These are phyloP conservation scores for Spergularia bocconei DNA, from an alignment of 148 eudicot genomes.

Conservation along the genomic window DNA sequence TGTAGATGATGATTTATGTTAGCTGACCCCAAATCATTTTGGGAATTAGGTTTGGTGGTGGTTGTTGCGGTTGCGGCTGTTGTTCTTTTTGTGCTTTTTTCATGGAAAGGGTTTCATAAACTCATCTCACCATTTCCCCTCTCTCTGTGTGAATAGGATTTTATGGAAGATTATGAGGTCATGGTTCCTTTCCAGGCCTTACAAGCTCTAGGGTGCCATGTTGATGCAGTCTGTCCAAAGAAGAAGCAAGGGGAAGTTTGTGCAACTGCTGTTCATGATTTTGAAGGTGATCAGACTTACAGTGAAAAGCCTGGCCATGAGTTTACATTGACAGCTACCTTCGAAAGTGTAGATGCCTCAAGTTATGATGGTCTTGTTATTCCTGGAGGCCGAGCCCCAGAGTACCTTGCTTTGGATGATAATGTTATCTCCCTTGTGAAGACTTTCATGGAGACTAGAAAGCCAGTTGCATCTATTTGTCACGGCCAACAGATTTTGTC, in stretches of 20 bases:
- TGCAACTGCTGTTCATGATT: slow-evolving; percentile 91
- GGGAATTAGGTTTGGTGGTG: too few species aligned
- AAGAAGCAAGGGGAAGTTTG: slow-evolving; percentile 75
- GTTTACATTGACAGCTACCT: slow-evolving; percentile 65
- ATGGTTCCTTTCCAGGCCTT: slow-evolving; percentile 93
- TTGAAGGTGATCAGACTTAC: slow-evolving; percentile 98
- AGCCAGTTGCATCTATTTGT: slow-evolving; percentile 97
- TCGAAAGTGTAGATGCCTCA: slow-evolving; percentile 57
- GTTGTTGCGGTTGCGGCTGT: too few species aligned
- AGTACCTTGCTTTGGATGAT: slow-evolving; percentile 82
- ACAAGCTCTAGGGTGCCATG: slow-evolving; percentile 96
- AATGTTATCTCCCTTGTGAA: slow-evolving; percentile 66
- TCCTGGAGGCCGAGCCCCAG: slow-evolving; percentile 99
- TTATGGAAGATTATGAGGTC: slow-evolving; percentile 96
- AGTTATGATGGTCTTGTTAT: slow-evolving; percentile 94
- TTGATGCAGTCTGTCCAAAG: slow-evolving; percentile 91
- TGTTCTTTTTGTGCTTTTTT: not conserved
- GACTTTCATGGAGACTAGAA: slow-evolving; percentile 69
- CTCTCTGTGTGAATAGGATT: slow-evolving; percentile 51
- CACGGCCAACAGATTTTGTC: slow-evolving; percentile 97
- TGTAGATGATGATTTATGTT: too few species aligned
- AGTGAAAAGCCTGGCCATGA: slow-evolving; percentile 95
- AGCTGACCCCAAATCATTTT: too few species aligned
- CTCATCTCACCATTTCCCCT: not conserved
- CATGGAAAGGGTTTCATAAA: not conserved